Evolutionary conservation across 1,284 basidiomycete genomes (phyloP).

Genomic region (Anthracocystis setariae): DNA sequence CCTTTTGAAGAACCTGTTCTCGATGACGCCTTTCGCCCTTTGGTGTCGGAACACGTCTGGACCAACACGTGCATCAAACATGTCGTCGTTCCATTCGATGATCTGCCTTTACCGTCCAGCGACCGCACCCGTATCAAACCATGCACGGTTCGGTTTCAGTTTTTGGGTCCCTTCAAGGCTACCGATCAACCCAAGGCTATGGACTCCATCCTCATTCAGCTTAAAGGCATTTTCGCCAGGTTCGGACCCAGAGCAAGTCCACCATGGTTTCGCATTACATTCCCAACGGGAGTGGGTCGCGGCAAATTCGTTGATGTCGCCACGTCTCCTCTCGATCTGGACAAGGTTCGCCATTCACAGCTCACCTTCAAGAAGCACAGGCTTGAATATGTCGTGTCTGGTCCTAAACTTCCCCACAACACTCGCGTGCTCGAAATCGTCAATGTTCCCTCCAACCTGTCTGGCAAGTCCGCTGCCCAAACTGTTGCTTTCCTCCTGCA

Average conservation of each 20-base stretch:
- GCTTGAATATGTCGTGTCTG: neutral
- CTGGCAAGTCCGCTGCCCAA: slow-evolving; percentile 2
- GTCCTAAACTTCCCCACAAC: slow-evolving; percentile 5
- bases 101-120: slow-evolving; percentile 3
- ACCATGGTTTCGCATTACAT: neutral
- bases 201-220: no score
- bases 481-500: slow-evolving; percentile 1
- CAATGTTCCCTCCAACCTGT: neutral
- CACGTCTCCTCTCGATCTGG: neutral
- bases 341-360: neutral
- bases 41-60: neutral
- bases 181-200: no score
- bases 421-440: slow-evolving; percentile 3
- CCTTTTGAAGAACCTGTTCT: no score
- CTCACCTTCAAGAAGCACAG: no score
- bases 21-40: neutral
- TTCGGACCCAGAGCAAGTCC: no score
- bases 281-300: slow-evolving; percentile 5
- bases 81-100: slow-evolving; percentile 3
- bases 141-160: neutral
- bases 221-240: no score
- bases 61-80: slow-evolving; percentile 1
- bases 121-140: slow-evolving; percentile 1
- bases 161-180: no score
- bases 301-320: slow-evolving; percentile 11